These are phyloP conservation scores for Petunia hybrid DNA, from an alignment of 305 asterid species.

Conservation along the genomic window DNA sequence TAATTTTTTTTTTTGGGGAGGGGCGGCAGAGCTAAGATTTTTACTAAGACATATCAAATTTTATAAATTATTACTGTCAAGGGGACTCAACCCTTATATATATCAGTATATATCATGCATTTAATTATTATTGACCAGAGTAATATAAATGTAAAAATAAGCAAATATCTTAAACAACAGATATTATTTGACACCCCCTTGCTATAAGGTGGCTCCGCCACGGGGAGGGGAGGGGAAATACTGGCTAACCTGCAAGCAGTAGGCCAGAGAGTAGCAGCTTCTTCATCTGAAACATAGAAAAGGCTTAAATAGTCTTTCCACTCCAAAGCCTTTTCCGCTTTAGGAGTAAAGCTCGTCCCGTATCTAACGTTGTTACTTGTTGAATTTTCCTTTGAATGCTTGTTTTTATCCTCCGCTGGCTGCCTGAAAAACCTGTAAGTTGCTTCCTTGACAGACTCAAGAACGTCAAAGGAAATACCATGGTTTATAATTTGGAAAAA, in stretches of 20 bases:
- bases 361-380: slow-evolving; percentile 36
- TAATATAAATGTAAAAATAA: no score
- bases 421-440: slow-evolving; percentile 37
- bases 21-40: no score
- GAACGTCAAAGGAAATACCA: slow-evolving; percentile 35
- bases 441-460: slow-evolving; percentile 39
- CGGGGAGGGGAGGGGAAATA: no score
- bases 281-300: slow-evolving; percentile 41
- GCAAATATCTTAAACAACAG: no score
- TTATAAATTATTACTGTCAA: no score
- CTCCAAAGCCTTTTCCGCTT: slow-evolving; percentile 47
- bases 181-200: no score
- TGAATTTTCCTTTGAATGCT: slow-evolving; percentile 39
- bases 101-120: no score
- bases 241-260: slow-evolving; percentile 35
- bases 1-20: no score
- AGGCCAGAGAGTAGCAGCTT: slow-evolving; percentile 39
- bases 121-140: no score
- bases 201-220: no score
- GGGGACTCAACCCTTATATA: no score
- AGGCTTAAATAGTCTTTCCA: slow-evolving; percentile 49
- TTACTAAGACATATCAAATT: no score
- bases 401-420: slow-evolving; percentile 38
- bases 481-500: slow-evolving; percentile 44
- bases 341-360: slow-evolving; percentile 45